A percentile compares a stretch with the other conserved stretches of the same genome.
Evolutionary conservation across 2,329 filamentous ascomycete species (phyloP).

Genomic region (Hawksworthiomyces lignivorus): DNA sequence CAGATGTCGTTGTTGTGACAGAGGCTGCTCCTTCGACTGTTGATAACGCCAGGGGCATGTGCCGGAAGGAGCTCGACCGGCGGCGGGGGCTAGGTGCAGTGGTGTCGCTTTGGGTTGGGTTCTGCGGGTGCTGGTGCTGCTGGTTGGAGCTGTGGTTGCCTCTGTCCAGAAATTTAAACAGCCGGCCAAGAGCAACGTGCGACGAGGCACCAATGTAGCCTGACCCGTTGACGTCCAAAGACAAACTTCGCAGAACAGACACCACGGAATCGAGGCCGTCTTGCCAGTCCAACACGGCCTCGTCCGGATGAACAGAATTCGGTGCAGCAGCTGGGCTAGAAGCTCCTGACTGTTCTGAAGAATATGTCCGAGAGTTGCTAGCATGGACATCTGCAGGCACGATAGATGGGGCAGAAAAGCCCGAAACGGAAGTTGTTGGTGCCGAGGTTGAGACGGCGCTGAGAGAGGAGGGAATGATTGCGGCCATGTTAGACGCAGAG

Average conservation of each 20-base stretch:
- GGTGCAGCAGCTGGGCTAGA: too few relatives aligned
- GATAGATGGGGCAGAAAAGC: too few relatives aligned
- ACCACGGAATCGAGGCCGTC: conserved; percentile 4
- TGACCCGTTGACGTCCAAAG: neutral
- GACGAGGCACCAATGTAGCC: conserved; percentile 7
- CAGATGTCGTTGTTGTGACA: neutral
- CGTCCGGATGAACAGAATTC: too few relatives aligned
- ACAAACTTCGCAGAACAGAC: conserved; percentile 2
- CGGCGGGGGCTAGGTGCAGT: neutral
- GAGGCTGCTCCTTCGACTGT: neutral
- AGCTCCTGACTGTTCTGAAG: too few relatives aligned
- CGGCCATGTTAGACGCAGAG: too few relatives aligned
- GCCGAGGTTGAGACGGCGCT: too few relatives aligned
- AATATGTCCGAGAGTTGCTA: too few relatives aligned
- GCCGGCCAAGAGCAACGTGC: conserved; percentile 1
- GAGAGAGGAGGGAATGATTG: too few relatives aligned
- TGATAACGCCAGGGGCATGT: neutral
- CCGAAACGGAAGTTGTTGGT: too few relatives aligned
- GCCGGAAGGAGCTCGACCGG: neutral
- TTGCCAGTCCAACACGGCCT: conserved; percentile 4
- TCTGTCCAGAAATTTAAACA: neutral
- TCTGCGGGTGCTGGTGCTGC: neutral
- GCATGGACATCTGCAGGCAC: too few relatives aligned
- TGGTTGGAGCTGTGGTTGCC: neutral
- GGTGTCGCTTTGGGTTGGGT: neutral